Evolutionary conservation across 345 rosid genomes (phyloP), one percentile per base, ranked within the genome.

Genomic region (Hibiscus syriacus): DNA sequence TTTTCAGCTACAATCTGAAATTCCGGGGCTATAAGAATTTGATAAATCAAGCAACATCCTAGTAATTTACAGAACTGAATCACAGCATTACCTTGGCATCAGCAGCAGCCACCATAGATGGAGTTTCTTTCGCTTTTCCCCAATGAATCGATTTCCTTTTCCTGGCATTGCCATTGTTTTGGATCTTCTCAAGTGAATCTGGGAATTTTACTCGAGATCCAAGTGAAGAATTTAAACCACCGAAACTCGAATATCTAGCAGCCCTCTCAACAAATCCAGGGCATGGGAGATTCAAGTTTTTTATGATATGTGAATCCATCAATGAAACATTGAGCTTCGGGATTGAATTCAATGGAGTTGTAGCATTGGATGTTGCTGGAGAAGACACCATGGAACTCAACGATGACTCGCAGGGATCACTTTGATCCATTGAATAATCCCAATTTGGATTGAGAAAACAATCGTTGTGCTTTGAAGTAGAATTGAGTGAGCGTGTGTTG

Each of bases 331-430:
- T 80, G 34, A 77, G 78, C 73, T 81, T 77, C 32, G 91, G 83
- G 0, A 90, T 90, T 9, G 96, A 85, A 76, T 72, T 81, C 70
- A 81, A 45, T 6, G 87, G 84, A 66, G 70, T 39, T 74, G 65
- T 55, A 6, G 68, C 74, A 20, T 66, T 77, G 3, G 90, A 79
- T 1, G 80, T 82, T 0, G 65, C 80, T 1, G n/a, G n/a, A n/a
- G n/a, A n/a, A n/a, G n/a, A n/a, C n/a, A n/a, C n/a, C n/a, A n/a
- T n/a, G n/a, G n/a, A 87, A 67, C 86, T 76, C 61, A 85, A 73
- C 7, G 85, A 79, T 1, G 92, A 85, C 54, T 83, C 87, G 78
- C 88, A 90, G 74, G 84, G 91, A 78, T 80, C 88, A 78, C 79
- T 77, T 75, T 84, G 98, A 83, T 79, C 91, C 82, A 81, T 58